These are phyloP conservation scores for Phytopythium boreale DNA, from an alignment of 352 stramenopile genomes.

Conservation along the genomic window DNA sequence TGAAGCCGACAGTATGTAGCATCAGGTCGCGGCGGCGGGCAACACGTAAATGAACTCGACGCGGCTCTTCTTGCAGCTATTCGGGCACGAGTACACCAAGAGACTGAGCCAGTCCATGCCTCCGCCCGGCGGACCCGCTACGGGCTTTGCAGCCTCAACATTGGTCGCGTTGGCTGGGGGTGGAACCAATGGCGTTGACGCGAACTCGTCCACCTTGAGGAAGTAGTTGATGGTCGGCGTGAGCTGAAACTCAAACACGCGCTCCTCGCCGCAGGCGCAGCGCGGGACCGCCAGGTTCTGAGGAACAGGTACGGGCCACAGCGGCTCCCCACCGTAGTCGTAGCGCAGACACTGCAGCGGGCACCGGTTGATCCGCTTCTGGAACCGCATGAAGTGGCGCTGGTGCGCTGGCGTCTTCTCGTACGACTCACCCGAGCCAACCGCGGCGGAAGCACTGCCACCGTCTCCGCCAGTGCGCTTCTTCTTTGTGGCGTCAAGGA, in stretches of 20 bases:
- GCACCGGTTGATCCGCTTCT: slow-evolving; percentile 79
- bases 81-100: slow-evolving; percentile 71
- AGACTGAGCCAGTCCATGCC: slow-evolving; percentile 85
- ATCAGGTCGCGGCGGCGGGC: slow-evolving; percentile 21
- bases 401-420: slow-evolving; percentile 73
- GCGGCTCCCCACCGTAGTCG: slow-evolving; percentile 79
- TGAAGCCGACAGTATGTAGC: no score
- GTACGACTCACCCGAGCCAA: slow-evolving; percentile 52
- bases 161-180: background rate
- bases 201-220: slow-evolving; percentile 75
- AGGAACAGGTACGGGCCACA: slow-evolving; percentile 66
- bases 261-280: slow-evolving; percentile 59
- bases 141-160: slow-evolving; percentile 4
- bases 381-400: slow-evolving; percentile 82
- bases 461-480: slow-evolving; percentile 12
- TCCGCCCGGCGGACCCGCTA: slow-evolving; percentile 14
- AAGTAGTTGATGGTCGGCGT: slow-evolving; percentile 87
- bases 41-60: slow-evolving; percentile 76
- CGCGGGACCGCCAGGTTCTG: slow-evolving; percentile 42
- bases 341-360: slow-evolving; percentile 81
- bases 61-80: slow-evolving; percentile 53
- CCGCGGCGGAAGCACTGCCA: slow-evolving; percentile 5
- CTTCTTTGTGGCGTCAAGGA: slow-evolving; percentile 62
- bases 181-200: slow-evolving; percentile 7
- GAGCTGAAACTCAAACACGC: slow-evolving; percentile 81